Evolutionary conservation across 306 rosid genomes (phyloP).

Genomic region (Ziziphus jujuba): DNA sequence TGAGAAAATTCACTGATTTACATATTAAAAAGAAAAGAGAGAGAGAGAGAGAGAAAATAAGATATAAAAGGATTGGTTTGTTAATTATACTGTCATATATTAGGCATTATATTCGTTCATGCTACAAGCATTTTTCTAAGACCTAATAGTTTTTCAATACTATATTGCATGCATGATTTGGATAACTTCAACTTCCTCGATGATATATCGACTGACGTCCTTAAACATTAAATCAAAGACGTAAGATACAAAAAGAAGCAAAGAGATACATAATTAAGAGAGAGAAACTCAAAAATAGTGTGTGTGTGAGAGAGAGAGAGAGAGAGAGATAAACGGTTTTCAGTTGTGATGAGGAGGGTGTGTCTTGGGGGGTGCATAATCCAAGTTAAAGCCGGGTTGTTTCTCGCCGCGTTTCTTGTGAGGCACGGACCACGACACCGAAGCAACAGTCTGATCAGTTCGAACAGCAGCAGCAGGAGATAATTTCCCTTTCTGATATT

Average conservation of each 20-base stretch:
- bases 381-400: conserved; percentile 58
- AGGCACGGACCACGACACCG: conserved; percentile 63
- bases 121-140: conserved; percentile 12
- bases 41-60: neutral
- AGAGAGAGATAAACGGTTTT: too few species aligned
- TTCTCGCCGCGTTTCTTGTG: conserved; percentile 48
- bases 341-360: conserved; percentile 87
- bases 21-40: neutral
- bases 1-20: neutral
- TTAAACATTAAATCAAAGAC: too few species aligned
- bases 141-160: neutral
- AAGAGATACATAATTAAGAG: too few species aligned
- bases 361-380: conserved; percentile 73
- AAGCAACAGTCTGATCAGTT: neutral
- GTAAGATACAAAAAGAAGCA: too few species aligned
- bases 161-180: neutral
- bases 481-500: conserved; percentile 14
- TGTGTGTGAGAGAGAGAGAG: too few species aligned
- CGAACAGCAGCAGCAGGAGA: neutral
- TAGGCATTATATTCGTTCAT: conserved; percentile 1
- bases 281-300: too few species aligned
- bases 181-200: neutral
- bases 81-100: conserved; percentile 5
- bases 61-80: neutral
- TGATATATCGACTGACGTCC: neutral